Base-by-base conservation (phyloP, 2,329 filamentous ascomycete species). In the Lasiodiplodia hormozganensis region DNA sequence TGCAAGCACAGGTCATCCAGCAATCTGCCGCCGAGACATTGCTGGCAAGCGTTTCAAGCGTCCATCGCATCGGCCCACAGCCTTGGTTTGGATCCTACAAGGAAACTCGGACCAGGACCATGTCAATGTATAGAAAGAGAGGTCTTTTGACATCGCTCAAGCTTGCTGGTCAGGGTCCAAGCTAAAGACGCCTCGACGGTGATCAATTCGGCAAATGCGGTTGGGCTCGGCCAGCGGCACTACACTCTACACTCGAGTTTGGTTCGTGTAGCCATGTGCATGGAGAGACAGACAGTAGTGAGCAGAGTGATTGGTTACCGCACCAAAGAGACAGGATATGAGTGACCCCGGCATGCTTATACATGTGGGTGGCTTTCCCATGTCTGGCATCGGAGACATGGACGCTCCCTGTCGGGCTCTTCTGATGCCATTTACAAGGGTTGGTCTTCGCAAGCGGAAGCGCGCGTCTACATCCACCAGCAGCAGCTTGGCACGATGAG, bases 291-390 rank as follows among this genome's bases (percentile, higher is more conserved):
- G 18, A n/a, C 38, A 18, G 36, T 14, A 47, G 31, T 40, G 8
- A n/a, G 10, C 7, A n/a, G 10, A 3, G 14, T 52, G 60, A 64
- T 64, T 52, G 60, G 60, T 4, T 52, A n/a, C 58, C 58, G 49
- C 57, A 16, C 23, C 40, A 7, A 16, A 23, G 25, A 31, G n/a
- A 34, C 10, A 23, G 18, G 23, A 25, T 7, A 10, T 5, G 11
- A n/a, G 8, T 34, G 25, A 34, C 18, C 12, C 10, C 12, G n/a
- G 12, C 34, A 3, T n/a, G 4, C 34, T 14, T 60, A n/a, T 38
- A 21, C 36, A 40, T n/a, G 8, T 28, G 10, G 3, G n/a, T 23
- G 21, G 23, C 28, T 21, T 16, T 14, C 31, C 31, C 8, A 34
- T 28, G 6, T 8, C 16, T 18, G 14, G 25, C 38, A 2, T 49